Base-by-base conservation (phyloP, 192 early-diverging fungal genomes). In the Rhizophagus sp. region DNA sequence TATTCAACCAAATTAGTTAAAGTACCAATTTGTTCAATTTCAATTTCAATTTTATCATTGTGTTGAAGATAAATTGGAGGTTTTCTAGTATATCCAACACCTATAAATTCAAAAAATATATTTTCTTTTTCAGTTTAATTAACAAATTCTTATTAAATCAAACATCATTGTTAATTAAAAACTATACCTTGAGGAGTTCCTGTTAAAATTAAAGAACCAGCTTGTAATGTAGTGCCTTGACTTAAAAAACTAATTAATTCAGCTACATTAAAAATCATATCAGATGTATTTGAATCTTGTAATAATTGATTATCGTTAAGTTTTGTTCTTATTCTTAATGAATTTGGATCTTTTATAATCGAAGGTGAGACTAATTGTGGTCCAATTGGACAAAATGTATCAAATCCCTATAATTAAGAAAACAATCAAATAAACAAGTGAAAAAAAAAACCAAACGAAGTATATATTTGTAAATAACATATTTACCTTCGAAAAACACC, bases 221-320 rank as follows among this genome's bases (percentile, higher is more conserved):
- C 88, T 74, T 81, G 81, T 30, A 92, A 76, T 15, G 91, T 91
- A 0, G 88, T 90, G 11, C 90, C 89, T 81, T 92, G 90, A 47
- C 87, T 88, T 79, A 92, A 79, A 78, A 91, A 92, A 10, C 83
- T 81, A 67, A 91, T 83, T 71, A 92, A 67, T n/a, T 70, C 52
- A 0, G 88, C 65, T 36, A 91, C 84, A 78, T 87, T 69, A 49
- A 87, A 88, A 61, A 91, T 91, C 90, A 91, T 91, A 71, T 90
- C 89, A 6, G 78, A 39, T 1, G 89, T 91, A 24, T 67, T 75
- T 25, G 87, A 87, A 69, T 85, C 78, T 82, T 91, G 90, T 85
- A 91, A 82, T 9, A 79, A 49, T 62, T 83, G 76, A 17, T 81
- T 85, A 67, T 88, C 49, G 9, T 74, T 84, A 25, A 76, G 12